These are phyloP conservation scores for Yamadazyma conglobata DNA, from an alignment of 1,139 yeast species.

Conservation along the genomic window DNA sequence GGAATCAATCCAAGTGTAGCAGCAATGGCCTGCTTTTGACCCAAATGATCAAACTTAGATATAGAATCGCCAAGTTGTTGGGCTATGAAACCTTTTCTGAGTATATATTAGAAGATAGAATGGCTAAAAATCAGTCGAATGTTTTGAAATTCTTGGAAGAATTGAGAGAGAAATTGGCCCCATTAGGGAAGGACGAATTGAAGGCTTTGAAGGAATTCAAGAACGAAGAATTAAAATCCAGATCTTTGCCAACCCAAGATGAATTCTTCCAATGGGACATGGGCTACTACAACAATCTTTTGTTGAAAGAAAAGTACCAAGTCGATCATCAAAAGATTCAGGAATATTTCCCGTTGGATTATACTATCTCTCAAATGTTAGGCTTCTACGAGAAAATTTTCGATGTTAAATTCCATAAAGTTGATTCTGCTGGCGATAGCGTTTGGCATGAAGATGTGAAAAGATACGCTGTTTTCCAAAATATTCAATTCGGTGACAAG, in stretches of 20 bases:
- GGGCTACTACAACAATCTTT: conserved; percentile 58
- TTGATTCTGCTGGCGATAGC: conserved; percentile 28
- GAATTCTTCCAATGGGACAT: conserved; percentile 71
- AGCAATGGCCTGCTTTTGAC: conserved; percentile 58
- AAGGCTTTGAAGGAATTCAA: conserved; percentile 50
- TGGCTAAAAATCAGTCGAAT: conserved; percentile 66
- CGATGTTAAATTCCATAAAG: conserved; percentile 60
- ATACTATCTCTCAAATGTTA: conserved; percentile 66
- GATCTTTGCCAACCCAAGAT: conserved; percentile 39
- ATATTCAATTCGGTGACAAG: conserved; percentile 34
- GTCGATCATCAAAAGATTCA: conserved; percentile 71
- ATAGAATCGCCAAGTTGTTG: conserved; percentile 55
- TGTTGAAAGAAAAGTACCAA: conserved; percentile 63
- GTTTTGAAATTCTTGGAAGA: conserved; percentile 63
- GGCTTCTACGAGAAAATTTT: conserved; percentile 65
- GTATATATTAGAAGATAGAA: conserved; percentile 67
- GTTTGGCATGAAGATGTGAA: conserved; percentile 79
- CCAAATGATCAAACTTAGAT: conserved; percentile 59
- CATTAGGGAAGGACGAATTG: conserved; percentile 57
- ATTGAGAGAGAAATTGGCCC: conserved; percentile 52
- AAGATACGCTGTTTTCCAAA: conserved; percentile 70
- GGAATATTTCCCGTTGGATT: conserved; percentile 73
- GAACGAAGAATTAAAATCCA: conserved; percentile 44
- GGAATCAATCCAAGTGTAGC: conserved; percentile 63
- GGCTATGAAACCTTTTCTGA: conserved; percentile 70